These are phyloP conservation scores for Senecio squalidus DNA, from an alignment of 140 eudicot genomes.

Conservation along the genomic window DNA sequence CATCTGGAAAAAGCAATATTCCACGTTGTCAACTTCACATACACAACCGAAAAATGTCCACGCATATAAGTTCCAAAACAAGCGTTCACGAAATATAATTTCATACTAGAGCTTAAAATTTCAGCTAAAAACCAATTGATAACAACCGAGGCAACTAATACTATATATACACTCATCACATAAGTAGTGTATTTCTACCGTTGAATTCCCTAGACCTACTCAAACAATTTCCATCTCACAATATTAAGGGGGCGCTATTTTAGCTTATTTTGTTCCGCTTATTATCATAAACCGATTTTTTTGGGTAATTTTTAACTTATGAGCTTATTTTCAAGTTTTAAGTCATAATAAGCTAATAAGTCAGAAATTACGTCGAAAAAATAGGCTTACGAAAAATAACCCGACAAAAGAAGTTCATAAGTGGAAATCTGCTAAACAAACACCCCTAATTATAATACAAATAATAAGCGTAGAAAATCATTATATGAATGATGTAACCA, in stretches of 20 bases:
- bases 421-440: too few species aligned
- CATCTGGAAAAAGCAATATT: too few species aligned
- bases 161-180: slow-evolving; percentile 35
- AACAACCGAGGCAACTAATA: slow-evolving; percentile 11
- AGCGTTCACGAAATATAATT: background rate
- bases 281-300: too few species aligned
- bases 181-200: slow-evolving; percentile 20
- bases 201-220: slow-evolving; percentile 13
- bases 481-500: slow-evolving; percentile 51
- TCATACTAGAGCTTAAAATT: background rate
- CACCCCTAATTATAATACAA: slow-evolving; percentile 22
- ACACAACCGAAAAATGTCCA: background rate
- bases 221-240: slow-evolving; percentile 7
- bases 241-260: too few species aligned
- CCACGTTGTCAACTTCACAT: too few species aligned
- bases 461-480: background rate
- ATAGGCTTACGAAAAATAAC: too few species aligned
- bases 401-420: too few species aligned
- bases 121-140: slow-evolving; percentile 15
- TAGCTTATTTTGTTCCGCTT: too few species aligned
- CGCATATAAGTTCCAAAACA: background rate
- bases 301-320: too few species aligned
- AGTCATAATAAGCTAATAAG: too few species aligned
- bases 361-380: too few species aligned
- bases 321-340: too few species aligned